Evolutionary conservation across 768 basidiomycete species (phyloP).

Genomic region (Pleurotus citrinopileatus): DNA sequence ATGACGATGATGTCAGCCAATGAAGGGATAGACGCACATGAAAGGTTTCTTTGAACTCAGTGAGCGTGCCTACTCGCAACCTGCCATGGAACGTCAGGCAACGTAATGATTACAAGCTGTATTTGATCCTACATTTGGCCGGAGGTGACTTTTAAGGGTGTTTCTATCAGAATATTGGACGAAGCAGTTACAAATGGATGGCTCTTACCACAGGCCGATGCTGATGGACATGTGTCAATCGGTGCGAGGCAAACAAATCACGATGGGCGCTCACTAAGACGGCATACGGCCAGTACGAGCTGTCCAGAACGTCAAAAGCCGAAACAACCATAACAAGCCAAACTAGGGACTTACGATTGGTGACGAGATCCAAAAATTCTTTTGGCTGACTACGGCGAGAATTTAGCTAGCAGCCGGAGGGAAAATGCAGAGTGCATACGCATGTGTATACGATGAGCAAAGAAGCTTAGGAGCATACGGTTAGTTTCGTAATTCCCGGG

Average conservation of each 20-base stretch:
- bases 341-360: slow-evolving; percentile 8
- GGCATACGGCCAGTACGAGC: no score
- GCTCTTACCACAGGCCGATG: no score
- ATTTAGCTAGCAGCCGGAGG: background rate
- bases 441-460: slow-evolving; percentile 30
- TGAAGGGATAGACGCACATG: slow-evolving; percentile 10
- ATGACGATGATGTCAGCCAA: background rate
- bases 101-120: background rate
- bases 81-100: slow-evolving; percentile 9
- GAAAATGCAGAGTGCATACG: slow-evolving; percentile 7
- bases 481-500: background rate
- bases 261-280: no score
- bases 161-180: no score
- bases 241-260: no score
- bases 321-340: no score
- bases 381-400: slow-evolving; percentile 18
- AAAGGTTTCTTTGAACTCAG: slow-evolving; percentile 15
- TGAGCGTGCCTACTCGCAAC: slow-evolving; percentile 18
- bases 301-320: no score
- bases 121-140: slow-evolving; percentile 18
- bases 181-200: no score
- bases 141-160: slow-evolving; percentile 18
- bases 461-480: slow-evolving; percentile 23
- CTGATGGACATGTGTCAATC: no score
- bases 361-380: slow-evolving; percentile 18